A percentile compares a stretch with the other conserved stretches of the same genome.
These are phyloP conservation scores for Coemansia sp. DNA, from an alignment of 192 early-diverging fungal species.

Conservation along the genomic window DNA sequence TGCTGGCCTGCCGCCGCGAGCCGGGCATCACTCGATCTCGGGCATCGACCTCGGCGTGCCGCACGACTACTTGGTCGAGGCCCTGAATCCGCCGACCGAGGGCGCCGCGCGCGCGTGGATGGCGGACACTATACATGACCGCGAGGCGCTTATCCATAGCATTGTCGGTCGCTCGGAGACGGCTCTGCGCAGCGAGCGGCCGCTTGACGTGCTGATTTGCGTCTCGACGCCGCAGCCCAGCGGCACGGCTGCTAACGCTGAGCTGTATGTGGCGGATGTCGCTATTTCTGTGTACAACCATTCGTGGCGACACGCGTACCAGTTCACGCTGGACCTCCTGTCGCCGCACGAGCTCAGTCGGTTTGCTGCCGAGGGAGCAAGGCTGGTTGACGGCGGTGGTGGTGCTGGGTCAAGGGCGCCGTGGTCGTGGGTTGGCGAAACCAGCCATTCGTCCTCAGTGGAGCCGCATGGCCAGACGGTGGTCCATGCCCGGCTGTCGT, in stretches of 20 bases:
- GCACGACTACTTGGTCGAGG: slow-evolving; percentile 66
- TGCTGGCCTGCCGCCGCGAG: no score
- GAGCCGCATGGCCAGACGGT: slow-evolving; percentile 5
- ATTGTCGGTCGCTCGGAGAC: slow-evolving; percentile 19
- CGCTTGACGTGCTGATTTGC: slow-evolving; percentile 33
- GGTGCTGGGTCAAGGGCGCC: slow-evolving; percentile 38
- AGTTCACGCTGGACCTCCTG: slow-evolving; percentile 25
- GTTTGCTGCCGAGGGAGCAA: not conserved
- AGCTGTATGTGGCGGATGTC: slow-evolving; percentile 20
- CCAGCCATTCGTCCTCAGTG: slow-evolving; percentile 9
- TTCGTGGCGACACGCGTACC: slow-evolving; percentile 51
- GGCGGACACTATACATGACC: slow-evolving; percentile 43
- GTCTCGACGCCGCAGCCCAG: not conserved
- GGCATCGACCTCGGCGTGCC: slow-evolving; percentile 89
- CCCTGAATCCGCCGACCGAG: slow-evolving; percentile 46
- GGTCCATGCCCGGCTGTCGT: slow-evolving; percentile 20
- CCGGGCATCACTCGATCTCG: slow-evolving; percentile 90
- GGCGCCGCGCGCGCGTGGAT: slow-evolving; percentile 54
- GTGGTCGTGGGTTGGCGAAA: slow-evolving; percentile 49
- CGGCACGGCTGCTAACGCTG: not conserved
- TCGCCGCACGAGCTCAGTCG: slow-evolving; percentile 34
- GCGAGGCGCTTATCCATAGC: slow-evolving; percentile 39
- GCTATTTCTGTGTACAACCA: slow-evolving; percentile 38
- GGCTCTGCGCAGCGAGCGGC: slow-evolving; percentile 23
- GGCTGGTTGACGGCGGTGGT: slow-evolving; percentile 27